phyloP scores from a whole-genome alignment of 2,329 filamentous ascomycete genomes.

The Coniochaeta sp. region DNA sequence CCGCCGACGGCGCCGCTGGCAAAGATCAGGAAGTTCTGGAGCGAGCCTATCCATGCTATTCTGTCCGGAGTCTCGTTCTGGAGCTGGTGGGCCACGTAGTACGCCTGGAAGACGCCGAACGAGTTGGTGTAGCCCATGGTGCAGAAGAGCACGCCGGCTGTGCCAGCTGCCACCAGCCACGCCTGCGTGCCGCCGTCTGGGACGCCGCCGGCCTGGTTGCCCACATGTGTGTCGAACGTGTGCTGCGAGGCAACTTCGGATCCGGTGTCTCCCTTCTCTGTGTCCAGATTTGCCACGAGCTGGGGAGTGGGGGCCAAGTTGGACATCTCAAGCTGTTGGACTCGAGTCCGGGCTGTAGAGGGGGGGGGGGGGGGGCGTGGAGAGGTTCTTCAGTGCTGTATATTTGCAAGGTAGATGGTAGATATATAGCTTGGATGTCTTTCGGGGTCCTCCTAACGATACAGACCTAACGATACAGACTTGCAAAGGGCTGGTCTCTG shows the following conservation, averaged over 20 bases:
- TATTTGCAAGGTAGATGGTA: no score
- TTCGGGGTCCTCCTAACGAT: no score
- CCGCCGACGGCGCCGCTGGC: constrained; percentile 19
- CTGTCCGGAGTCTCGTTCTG: constrained; percentile 15
- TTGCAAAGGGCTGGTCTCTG: background rate
- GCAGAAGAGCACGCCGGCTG: background rate
- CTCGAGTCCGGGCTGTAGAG: background rate
- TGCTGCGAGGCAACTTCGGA: background rate
- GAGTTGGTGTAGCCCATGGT: constrained; percentile 46
- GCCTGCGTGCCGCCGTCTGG: background rate
- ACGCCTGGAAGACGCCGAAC: constrained; percentile 45
- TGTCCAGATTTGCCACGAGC: background rate
- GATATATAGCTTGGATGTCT: no score
- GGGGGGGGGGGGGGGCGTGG: no score
- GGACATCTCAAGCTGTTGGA: background rate
- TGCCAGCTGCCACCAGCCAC: background rate
- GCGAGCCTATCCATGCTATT: constrained; percentile 29
- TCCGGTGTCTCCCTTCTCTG: background rate
- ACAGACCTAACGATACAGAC: no score
- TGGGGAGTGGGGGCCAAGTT: background rate
- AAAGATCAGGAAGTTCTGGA: constrained; percentile 22
- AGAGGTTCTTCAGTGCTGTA: no score
- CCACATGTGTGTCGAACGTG: background rate
- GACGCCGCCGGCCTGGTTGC: background rate
- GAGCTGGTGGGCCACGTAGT: constrained; percentile 31